These are phyloP conservation scores for Cadophora luteo-olivacea DNA, from an alignment of 2,329 filamentous ascomycete species.

Conservation along the genomic window DNA sequence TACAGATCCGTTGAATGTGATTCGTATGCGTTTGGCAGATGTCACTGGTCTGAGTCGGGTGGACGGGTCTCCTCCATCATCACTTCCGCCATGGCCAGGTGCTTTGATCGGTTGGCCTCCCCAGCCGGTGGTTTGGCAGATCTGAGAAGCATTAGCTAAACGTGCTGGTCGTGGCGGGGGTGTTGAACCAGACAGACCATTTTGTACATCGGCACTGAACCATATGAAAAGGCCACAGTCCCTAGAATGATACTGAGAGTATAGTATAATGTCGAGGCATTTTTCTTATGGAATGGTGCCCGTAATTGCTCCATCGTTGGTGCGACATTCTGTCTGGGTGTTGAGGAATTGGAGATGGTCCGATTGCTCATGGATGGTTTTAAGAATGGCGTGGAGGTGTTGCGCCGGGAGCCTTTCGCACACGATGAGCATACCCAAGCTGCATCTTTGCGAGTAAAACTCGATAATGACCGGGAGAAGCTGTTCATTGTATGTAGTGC, in stretches of 20 bases:
- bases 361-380: conserved; percentile 36
- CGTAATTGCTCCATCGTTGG: conserved; percentile 70
- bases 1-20: conserved; percentile 95
- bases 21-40: conserved; percentile 82
- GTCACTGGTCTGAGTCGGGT: conserved; percentile 81
- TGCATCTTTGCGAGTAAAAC: conserved; percentile 36
- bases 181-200: conserved; percentile 62
- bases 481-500: conserved; percentile 35
- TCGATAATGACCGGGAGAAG: conserved; percentile 34
- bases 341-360: conserved; percentile 39
- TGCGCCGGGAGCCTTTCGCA: conserved; percentile 30
- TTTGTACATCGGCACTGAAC: conserved; percentile 86
- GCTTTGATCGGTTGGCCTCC: conserved; percentile 91
- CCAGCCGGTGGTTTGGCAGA: conserved; percentile 88
- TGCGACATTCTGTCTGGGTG: conserved; percentile 42
- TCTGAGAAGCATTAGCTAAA: conserved; percentile 53
- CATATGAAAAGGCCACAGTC: conserved; percentile 81
- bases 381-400: conserved; percentile 34
- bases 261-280: conserved; percentile 75
- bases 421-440: conserved; percentile 43
- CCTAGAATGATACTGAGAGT: conserved; percentile 78
- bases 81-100: conserved; percentile 65
- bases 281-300: conserved; percentile 70
- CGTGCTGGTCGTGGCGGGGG: not conserved
- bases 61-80: conserved; percentile 68